Evolutionary conservation across 176 grass and related monocot genomes (phyloP), one percentile per base, ranked within the genome.

Genomic region (Oryza meyeriana): DNA sequence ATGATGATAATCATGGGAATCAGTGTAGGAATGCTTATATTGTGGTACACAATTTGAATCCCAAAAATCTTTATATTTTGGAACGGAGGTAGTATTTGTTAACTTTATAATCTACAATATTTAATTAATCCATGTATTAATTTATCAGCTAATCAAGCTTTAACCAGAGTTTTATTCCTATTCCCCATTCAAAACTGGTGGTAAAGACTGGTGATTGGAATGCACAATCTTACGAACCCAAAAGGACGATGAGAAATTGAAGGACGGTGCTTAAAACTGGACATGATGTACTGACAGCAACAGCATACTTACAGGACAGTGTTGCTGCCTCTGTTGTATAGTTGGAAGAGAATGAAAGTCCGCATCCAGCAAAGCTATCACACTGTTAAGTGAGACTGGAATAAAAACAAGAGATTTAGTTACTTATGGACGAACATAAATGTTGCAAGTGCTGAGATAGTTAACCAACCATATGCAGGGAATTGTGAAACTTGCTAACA

Each of bases 321-420:
- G 96, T 55, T 99, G 91, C 40, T 94, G 93, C 78, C 96, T 95
- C 62, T 99, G 93, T 77, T 95, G 93, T 83, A 95, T 88, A 65
- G 93, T 88, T 20, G 91, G 96, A 71, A 99, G 96, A 80, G 86
- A 81, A 83, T 99, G 96, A 71, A 99, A 99, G 76, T 99, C 96
- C 29, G 91, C 87, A 83, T 99, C 96, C 89, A 99, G 83, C 50
- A 93, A 86, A 80, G 96, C 96, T 81, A 99, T 91, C 78, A 99
- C 96, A 55, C 93, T 93, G 78, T 99, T 94, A 79, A 99, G 93
- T 73, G 96, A 99, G 59, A 94, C 96, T 99, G 79, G 52, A 91
- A 79, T 22, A 78, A 52, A 84, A 40, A 66, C 18, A 72, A 79
- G 38, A 55, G 64, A 73, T 68, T 55, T 68, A 87, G n/a, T 72